A percentile compares a stretch with the other conserved stretches of the same genome.
These are phyloP conservation scores for Linnemannia hyalina DNA, from an alignment of 192 early-diverging fungal genomes.

Conservation along the genomic window DNA sequence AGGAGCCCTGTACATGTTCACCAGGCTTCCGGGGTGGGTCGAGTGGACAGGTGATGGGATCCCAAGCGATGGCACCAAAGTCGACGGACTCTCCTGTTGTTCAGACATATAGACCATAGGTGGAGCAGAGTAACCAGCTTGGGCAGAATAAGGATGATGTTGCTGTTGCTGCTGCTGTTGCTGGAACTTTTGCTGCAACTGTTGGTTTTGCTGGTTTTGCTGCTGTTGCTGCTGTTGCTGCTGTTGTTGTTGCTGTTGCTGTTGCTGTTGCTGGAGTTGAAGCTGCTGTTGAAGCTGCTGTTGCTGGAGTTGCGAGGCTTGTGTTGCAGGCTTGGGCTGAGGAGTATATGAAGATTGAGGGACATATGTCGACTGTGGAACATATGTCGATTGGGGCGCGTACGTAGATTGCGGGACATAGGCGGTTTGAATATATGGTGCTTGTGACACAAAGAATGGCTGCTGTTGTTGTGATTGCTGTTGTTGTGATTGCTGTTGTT, in stretches of 20 bases:
- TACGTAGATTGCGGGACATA: slow-evolving; percentile 7
- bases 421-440: neutral
- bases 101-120: neutral
- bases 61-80: slow-evolving; percentile 18
- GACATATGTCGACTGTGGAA: slow-evolving; percentile 16
- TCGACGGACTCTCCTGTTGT: slow-evolving; percentile 22
- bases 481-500: slow-evolving; percentile 10
- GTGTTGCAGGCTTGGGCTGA: neutral
- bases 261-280: neutral
- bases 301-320: neutral
- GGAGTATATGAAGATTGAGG: slow-evolving; percentile 19
- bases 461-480: slow-evolving; percentile 10
- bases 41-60: slow-evolving; percentile 21
- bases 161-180: slow-evolving; percentile 6
- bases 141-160: neutral
- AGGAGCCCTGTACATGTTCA: neutral
- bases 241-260: slow-evolving; percentile 14
- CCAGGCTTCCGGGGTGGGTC: neutral
- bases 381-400: neutral
- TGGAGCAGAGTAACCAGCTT: neutral
- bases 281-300: neutral
- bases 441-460: neutral
- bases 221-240: neutral
- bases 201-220: neutral
- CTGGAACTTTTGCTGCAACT: neutral